Base-by-base conservation (phyloP, 2,329 filamentous ascomycete genomes). In the Metarhizium rileyi region DNA sequence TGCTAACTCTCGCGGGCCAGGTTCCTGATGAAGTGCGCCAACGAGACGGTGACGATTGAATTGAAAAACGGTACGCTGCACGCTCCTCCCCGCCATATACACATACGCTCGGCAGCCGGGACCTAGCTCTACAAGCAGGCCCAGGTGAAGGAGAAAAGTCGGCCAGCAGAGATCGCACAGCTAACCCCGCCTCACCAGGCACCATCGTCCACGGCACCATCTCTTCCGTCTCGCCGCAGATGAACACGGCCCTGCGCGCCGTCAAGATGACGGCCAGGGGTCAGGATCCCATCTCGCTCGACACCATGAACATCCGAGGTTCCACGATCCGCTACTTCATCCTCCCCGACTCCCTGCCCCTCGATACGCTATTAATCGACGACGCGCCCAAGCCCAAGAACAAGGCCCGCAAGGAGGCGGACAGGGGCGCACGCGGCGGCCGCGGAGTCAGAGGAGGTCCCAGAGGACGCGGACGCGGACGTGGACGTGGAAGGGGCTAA, bases 361-460 rank as follows among this genome's bases (percentile, higher is more conserved):
- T 98, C 56, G 93, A 98, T 70, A 96, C 91, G 38, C 79, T 98
- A 48, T 79, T 98, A 54, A 90, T 98, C 59, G 93, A 98, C 67
- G 93, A 98, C 71, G 83, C 89, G 62, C 90, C 91, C 47, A 98
- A 98, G 77, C 91, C 93, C 53, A 97, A 97, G 86, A 98, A 98
- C 75, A 98, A 98, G 83, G 91, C 93, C 25, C 82, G 91, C 65
- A 98, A 98, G 78, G 93, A 97, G 73, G 78, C 77, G 28, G 79
- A 81, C 52, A 74, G 83, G 44, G 78, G 80, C 42, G 73, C 66
- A 26, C 66, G 75, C 41, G 76, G 76, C 42, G 74, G 75, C 9
- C 73, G 77, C 14, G 66, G 77, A 44, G 75, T 79, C 23, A 70
- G 80, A 48, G 80, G 80, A 18, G 69, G 78, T 41, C 71, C 72